A percentile compares a stretch with the other conserved stretches of the same genome.
Evolutionary conservation across 768 basidiomycete species (phyloP).

Genomic region (Boletus speciosus): DNA sequence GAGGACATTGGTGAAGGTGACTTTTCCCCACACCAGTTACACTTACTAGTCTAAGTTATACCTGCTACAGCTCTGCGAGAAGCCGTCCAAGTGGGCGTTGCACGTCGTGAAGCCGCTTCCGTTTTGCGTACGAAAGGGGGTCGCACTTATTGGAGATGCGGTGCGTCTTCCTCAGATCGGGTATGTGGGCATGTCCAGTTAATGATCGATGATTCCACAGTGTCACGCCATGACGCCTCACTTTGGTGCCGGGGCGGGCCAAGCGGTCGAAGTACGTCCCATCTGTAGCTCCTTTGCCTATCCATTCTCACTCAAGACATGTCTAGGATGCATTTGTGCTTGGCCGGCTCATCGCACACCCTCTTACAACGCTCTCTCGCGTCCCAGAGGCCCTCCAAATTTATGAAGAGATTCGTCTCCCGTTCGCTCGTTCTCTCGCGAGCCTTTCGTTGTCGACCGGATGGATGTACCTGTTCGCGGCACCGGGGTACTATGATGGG

Average conservation of each 20-base stretch:
- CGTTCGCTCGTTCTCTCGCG: slow-evolving; percentile 13
- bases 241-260: slow-evolving; percentile 22
- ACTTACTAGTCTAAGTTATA: background rate
- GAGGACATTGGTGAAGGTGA: slow-evolving; percentile 28
- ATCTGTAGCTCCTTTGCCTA: background rate
- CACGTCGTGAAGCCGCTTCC: slow-evolving; percentile 41
- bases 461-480: slow-evolving; percentile 18
- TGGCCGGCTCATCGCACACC: slow-evolving; percentile 23
- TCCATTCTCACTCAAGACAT: background rate
- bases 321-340: slow-evolving; percentile 21
- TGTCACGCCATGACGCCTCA: slow-evolving; percentile 26
- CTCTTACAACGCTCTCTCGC: slow-evolving; percentile 7
- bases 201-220: background rate
- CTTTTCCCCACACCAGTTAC: background rate
- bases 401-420: slow-evolving; percentile 16
- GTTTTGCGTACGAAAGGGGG: slow-evolving; percentile 36
- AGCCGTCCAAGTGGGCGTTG: slow-evolving; percentile 43
- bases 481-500: slow-evolving; percentile 24
- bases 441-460: slow-evolving; percentile 16
- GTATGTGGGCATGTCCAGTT: background rate
- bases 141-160: slow-evolving; percentile 51
- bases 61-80: slow-evolving; percentile 31
- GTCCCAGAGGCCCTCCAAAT: slow-evolving; percentile 4
- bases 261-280: slow-evolving; percentile 23
- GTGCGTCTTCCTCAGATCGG: slow-evolving; percentile 21